Evolutionary conservation across 352 stramenopile genomes (phyloP), one percentile per base, ranked within the genome.

Genomic region (Pythium folliculosum): DNA sequence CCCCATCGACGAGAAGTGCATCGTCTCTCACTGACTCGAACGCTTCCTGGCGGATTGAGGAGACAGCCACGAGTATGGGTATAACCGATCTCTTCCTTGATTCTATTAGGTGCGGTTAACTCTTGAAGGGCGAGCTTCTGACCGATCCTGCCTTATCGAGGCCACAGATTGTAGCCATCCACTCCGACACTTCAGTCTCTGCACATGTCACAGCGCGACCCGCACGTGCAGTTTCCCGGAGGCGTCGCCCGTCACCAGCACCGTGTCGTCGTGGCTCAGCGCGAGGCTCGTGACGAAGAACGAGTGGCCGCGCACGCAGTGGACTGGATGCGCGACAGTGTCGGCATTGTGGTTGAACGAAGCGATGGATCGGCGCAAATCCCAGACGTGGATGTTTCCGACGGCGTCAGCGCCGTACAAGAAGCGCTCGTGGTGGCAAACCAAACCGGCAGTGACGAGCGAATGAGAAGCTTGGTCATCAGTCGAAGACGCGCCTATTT

Each of bases 231-330:
- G 32, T 43, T 67, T 68, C 16, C 66, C 66, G n/a, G 43, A 60
- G 19, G 52, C 59, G 37, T 72, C 66, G 32, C 66, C 66, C 16
- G 59, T 72, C n/a, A 63, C 59, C n/a, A 72, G 59, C 23, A 68
- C 47, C 3, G 59, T 65, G 45, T 64, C 48, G 14, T 72, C 66
- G 14, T 54, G 14, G 27, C 66, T 72, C 6, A 72, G 35, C 16
- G 59, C 47, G 38, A 72, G 32, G 47, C 52, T 63, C 16, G 52
- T 72, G 57, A 68, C 66, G 40, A 65, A 68, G 53, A 65, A 68
- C 1, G 23, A 55, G 48, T 72, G 60, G 12, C 59, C 53, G 5
- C 17, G 35, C 52, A 72, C 38, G 7, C 35, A 21, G 47, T 68
- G 59, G 44, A 22, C 51, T 3, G 66, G 59, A 7, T 50, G 45